Evolutionary conservation across 352 stramenopile species (phyloP), one percentile per base, ranked within the genome.

Genomic region (Pythium brachiatum): DNA sequence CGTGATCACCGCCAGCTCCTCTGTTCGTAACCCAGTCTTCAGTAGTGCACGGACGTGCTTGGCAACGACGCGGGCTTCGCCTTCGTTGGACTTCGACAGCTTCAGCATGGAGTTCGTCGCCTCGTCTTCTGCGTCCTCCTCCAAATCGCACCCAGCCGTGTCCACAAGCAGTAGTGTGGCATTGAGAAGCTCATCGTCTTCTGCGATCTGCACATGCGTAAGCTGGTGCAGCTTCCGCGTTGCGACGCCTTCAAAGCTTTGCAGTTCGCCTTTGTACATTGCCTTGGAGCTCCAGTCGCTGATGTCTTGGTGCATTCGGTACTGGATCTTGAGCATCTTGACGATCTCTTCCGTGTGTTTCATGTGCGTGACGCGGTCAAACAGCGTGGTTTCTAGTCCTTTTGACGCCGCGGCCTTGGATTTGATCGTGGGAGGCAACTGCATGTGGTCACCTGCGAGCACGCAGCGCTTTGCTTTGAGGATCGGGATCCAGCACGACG

Each of bases 361-460:
- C 27, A 86, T 78, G 26, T 83, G 72, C 61, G 98, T 95, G 6
- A 99, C 68, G 39, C 97, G 82, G 65, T 99, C 97, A 79, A 99
- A 99, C 41, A 99, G 78, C 41, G 97, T 99, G 26, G 88, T 71
- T 7, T 91, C 85, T 18, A 99, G 80, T 3, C 90, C 90, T 54
- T 78, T 70, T 27, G 82, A 66, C 18, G 88, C 89, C 39, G 79
- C 83, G 7, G 73, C 59, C 54, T 90, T 88, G 21, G 81, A 96
- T 70, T 98, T 98, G 60, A 99, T 98, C 2, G 96, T 99, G 13
- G 97, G 97, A 32, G 97, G 94, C 11, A 99, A 73, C 81, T 99
- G 97, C 66, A 92, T 86, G 73, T 99, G 97, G 74, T 99, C 97
- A 9, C 89, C 92, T 0, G 89, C 91, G 15, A 98, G 75, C 8